Evolutionary conservation across 2,329 filamentous ascomycete genomes (phyloP).

Genomic region (Exophiala calicioides): DNA sequence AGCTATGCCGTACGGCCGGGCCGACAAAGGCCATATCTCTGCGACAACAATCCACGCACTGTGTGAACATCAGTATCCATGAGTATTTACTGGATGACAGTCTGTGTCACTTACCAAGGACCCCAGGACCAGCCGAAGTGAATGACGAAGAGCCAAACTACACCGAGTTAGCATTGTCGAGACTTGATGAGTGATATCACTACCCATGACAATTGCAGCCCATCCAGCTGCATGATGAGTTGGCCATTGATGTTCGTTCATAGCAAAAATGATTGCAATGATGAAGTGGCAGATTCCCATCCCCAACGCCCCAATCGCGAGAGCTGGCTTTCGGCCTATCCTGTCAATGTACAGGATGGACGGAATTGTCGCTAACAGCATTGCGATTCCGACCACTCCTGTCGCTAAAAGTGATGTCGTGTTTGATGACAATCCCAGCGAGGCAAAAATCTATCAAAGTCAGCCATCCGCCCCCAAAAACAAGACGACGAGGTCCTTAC

Average conservation of each 20-base stretch:
- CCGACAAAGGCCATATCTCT: constrained; percentile 72
- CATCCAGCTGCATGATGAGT: constrained; percentile 65
- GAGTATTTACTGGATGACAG: neutral
- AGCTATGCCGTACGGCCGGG: constrained; percentile 69
- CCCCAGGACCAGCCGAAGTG: constrained; percentile 74
- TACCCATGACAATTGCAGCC: constrained; percentile 57
- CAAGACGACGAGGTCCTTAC: neutral
- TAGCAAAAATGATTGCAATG: constrained; percentile 68
- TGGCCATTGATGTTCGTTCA: constrained; percentile 60
- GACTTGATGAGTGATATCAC: neutral
- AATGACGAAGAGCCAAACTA: constrained; percentile 68
- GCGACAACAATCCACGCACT: constrained; percentile 72
- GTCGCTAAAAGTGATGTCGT: constrained; percentile 43
- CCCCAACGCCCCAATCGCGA: constrained; percentile 59
- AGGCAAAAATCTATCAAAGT: constrained; percentile 39
- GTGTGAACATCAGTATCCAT: neutral
- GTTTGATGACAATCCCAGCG: constrained; percentile 38
- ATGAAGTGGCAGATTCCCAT: constrained; percentile 73
- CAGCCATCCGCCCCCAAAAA: too few species aligned
- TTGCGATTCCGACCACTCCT: constrained; percentile 43
- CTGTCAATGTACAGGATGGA: constrained; percentile 45
- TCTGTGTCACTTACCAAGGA: constrained; percentile 32
- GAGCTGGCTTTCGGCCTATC: constrained; percentile 43
- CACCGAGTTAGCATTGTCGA: neutral
- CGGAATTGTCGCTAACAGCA: constrained; percentile 44